A percentile compares a stretch with the other conserved stretches of the same genome.
phyloP scores from a whole-genome alignment of 306 rosid genomes.

The Mucuna pruriens region DNA sequence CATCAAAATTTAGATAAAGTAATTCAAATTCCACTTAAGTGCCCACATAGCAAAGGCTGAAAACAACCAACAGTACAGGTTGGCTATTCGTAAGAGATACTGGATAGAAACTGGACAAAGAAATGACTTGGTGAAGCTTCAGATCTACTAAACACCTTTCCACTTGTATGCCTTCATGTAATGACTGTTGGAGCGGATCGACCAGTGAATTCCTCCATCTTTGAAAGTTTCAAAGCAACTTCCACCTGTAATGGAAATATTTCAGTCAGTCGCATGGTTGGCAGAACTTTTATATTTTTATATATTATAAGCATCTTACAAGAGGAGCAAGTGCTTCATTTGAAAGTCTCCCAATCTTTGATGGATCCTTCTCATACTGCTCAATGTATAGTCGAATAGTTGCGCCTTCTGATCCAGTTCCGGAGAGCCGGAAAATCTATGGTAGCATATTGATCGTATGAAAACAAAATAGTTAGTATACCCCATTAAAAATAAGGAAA shows the following conservation, averaged over 20 bases:
- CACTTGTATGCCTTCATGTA: constrained; percentile 49
- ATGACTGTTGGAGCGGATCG: constrained; percentile 96
- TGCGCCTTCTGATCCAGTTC: constrained; percentile 99
- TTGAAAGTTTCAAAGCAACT: constrained; percentile 93
- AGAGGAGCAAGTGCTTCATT: constrained; percentile 94
- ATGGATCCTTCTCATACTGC: constrained; percentile 95
- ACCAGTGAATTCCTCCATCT: constrained; percentile 92
- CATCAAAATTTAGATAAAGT: constrained; percentile 50
- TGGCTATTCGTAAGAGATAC: constrained; percentile 32
- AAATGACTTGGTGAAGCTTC: constrained; percentile 27
- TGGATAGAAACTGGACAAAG: constrained; percentile 35
- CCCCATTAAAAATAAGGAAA: not conserved
- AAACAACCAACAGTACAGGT: constrained; percentile 40
- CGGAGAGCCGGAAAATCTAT: constrained; percentile 96
- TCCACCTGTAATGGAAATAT: constrained; percentile 64
- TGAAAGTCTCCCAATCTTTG: constrained; percentile 84
- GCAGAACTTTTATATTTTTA: not conserved
- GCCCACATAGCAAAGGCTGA: constrained; percentile 34
- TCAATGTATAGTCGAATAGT: constrained; percentile 95
- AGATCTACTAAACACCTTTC: not conserved
- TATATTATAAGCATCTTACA: constrained; percentile 53
- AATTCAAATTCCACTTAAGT: constrained; percentile 38
- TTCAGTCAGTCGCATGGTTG: constrained; percentile 15
- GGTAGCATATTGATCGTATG: constrained; percentile 12
- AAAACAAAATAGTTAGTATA: constrained; percentile 19